These are phyloP conservation scores for Trichoderma koningiopsis DNA, from an alignment of 2,329 filamentous ascomycete genomes.

Conservation along the genomic window DNA sequence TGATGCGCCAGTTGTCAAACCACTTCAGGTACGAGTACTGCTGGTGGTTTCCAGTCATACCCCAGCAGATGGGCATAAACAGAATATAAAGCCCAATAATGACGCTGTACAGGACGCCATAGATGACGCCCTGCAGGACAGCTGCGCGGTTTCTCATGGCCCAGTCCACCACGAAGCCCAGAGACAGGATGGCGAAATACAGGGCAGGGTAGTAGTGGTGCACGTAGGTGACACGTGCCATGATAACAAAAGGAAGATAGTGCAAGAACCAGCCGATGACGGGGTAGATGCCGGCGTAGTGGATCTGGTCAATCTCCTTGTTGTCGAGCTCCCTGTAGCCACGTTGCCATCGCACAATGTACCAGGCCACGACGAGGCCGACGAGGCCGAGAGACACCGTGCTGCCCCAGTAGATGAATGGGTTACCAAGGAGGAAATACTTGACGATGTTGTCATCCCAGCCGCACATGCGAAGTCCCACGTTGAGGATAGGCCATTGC, in stretches of 20 bases:
- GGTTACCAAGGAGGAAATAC: constrained; percentile 98
- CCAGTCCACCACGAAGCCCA: constrained; percentile 90
- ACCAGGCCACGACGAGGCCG: constrained; percentile 74
- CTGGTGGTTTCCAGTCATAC: constrained; percentile 83
- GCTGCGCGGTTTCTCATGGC: constrained; percentile 67
- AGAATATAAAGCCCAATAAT: constrained; percentile 82
- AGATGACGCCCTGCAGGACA: constrained; percentile 67
- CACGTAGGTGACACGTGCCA: constrained; percentile 98
- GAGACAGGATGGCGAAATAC: constrained; percentile 90
- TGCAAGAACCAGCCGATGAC: constrained; percentile 93
- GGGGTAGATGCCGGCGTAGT: constrained; percentile 91
- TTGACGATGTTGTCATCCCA: constrained; percentile 97
- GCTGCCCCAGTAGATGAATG: constrained; percentile 92
- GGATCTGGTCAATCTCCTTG: constrained; percentile 86
- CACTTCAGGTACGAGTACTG: constrained; percentile 93
- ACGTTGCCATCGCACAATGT: constrained; percentile 92
- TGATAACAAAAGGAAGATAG: constrained; percentile 92
- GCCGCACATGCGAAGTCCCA: constrained; percentile 96
- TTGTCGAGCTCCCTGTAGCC: constrained; percentile 82
- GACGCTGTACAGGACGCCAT: constrained; percentile 70
- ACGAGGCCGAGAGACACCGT: constrained; percentile 77
- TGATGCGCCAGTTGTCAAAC: constrained; percentile 85
- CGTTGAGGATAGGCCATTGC: constrained; percentile 97
- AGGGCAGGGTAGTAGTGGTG: constrained; percentile 99
- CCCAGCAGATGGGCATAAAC: constrained; percentile 94